phyloP scores from a whole-genome alignment of 108 stramenopile genomes.

The Pseudonitzschia delicatissima region DNA sequence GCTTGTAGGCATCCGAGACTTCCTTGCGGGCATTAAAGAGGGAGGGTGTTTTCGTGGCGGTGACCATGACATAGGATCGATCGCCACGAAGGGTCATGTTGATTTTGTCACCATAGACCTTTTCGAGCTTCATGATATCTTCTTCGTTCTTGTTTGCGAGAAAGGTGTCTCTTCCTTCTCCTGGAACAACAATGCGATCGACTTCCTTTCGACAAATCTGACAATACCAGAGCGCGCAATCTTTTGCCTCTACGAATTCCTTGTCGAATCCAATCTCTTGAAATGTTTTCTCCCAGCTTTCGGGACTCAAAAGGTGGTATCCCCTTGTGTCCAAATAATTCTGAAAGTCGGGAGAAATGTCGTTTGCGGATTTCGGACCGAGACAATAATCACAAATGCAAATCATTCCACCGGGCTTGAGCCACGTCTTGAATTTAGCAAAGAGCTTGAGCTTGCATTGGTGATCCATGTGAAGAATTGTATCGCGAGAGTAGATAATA shows the following conservation, averaged over 20 bases:
- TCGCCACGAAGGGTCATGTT: slow-evolving; percentile 26
- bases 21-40: not conserved
- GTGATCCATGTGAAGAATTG: no score
- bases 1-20: slow-evolving; percentile 14
- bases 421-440: no score
- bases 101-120: slow-evolving; percentile 21
- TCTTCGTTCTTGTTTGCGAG: slow-evolving; percentile 1
- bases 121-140: slow-evolving; percentile 11
- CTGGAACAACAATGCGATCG: slow-evolving; percentile 13
- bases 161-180: slow-evolving; percentile 6
- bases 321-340: no score
- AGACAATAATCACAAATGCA: no score
- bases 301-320: no score
- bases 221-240: slow-evolving; percentile 21
- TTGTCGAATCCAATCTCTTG: slow-evolving; percentile 10
- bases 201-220: slow-evolving; percentile 12
- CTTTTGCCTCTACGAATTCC: slow-evolving; percentile 11
- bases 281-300: no score
- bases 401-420: no score
- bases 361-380: no score
- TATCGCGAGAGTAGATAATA: slow-evolving; percentile 29
- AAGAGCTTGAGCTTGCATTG: no score
- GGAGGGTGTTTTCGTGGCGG: slow-evolving; percentile 5
- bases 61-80: slow-evolving; percentile 26
- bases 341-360: slow-evolving; percentile 17